These are phyloP conservation scores for Iberis pinnata DNA, from an alignment of 345 rosid species.

Conservation along the genomic window DNA sequence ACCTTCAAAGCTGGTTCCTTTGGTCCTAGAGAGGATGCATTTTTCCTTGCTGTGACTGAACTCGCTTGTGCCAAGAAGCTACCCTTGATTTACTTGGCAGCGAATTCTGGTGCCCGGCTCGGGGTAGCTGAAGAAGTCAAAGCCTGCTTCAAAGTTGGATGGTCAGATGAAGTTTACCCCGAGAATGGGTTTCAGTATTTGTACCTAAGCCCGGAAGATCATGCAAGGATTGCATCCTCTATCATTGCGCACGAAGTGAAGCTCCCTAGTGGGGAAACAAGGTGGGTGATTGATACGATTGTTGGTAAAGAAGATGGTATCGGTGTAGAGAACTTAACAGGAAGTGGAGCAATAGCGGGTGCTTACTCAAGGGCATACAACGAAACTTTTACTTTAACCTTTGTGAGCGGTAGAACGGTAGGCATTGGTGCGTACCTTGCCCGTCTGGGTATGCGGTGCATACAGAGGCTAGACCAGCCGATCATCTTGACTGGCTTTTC, in stretches of 20 bases:
- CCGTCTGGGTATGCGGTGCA: constrained; percentile 97
- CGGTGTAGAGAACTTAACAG: constrained; percentile 92
- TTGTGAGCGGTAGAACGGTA: constrained; percentile 92
- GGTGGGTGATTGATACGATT: constrained; percentile 93
- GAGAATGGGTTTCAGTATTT: constrained; percentile 92
- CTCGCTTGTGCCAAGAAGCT: constrained; percentile 85
- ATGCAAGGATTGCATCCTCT: constrained; percentile 57
- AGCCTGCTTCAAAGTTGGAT: constrained; percentile 80
- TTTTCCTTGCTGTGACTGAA: constrained; percentile 86
- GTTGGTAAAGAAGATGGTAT: constrained; percentile 95
- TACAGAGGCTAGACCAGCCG: constrained; percentile 98
- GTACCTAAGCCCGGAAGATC: constrained; percentile 75
- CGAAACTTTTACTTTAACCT: constrained; percentile 91
- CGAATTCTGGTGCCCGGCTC: constrained; percentile 96
- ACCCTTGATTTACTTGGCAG: constrained; percentile 94
- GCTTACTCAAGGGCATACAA: constrained; percentile 95
- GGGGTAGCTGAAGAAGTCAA: constrained; percentile 98
- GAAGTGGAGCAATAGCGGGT: constrained; percentile 98
- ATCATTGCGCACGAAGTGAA: constrained; percentile 86
- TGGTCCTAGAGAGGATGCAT: constrained; percentile 97
- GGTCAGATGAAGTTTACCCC: constrained; percentile 82
- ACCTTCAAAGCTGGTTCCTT: constrained; percentile 98
- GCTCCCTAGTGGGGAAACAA: constrained; percentile 62
- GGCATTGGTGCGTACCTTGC: constrained; percentile 99
- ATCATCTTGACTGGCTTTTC: constrained; percentile 97